Evolutionary conservation across 2,329 filamentous ascomycete genomes (phyloP).

Genomic region (Paraphaeosphaeria sporulosa): DNA sequence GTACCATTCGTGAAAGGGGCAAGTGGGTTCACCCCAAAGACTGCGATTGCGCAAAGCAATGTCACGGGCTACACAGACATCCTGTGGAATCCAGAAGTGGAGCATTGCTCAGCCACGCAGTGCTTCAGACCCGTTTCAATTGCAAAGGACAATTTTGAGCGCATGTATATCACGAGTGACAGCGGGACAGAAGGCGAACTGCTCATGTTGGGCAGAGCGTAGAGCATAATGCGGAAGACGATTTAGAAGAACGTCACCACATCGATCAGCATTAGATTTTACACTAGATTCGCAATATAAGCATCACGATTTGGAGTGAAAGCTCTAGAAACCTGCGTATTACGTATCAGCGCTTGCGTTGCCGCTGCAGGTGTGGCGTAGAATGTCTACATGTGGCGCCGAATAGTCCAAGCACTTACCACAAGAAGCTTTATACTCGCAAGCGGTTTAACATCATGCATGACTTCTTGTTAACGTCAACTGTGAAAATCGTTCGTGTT

Average conservation of each 20-base stretch:
- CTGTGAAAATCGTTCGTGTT: too few species aligned
- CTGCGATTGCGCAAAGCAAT: constrained; percentile 17
- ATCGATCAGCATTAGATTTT: too few species aligned
- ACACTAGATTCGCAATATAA: too few species aligned
- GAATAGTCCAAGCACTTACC: too few species aligned
- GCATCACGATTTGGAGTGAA: too few species aligned
- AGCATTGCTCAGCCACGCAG: constrained; percentile 35
- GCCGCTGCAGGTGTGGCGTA: too few species aligned
- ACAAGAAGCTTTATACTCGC: too few species aligned
- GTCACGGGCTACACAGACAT: constrained; percentile 29
- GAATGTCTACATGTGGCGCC: too few species aligned
- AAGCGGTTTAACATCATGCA: too few species aligned
- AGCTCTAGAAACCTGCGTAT: too few species aligned
- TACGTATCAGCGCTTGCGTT: too few species aligned
- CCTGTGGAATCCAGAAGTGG: constrained; percentile 32
- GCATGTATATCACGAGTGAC: constrained; percentile 42
- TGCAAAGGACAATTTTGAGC: constrained; percentile 31
- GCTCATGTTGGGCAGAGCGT: constrained; percentile 32
- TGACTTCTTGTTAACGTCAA: too few species aligned
- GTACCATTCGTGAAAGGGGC: constrained; percentile 26
- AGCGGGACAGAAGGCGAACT: constrained; percentile 38
- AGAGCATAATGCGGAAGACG: not conserved
- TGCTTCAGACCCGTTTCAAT: constrained; percentile 42
- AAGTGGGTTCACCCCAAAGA: constrained; percentile 23
- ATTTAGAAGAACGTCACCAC: not conserved